Evolutionary conservation across 352 stramenopile genomes (phyloP), one percentile per base, ranked within the genome.

Genomic region (Salisapilia sapeloensis): DNA sequence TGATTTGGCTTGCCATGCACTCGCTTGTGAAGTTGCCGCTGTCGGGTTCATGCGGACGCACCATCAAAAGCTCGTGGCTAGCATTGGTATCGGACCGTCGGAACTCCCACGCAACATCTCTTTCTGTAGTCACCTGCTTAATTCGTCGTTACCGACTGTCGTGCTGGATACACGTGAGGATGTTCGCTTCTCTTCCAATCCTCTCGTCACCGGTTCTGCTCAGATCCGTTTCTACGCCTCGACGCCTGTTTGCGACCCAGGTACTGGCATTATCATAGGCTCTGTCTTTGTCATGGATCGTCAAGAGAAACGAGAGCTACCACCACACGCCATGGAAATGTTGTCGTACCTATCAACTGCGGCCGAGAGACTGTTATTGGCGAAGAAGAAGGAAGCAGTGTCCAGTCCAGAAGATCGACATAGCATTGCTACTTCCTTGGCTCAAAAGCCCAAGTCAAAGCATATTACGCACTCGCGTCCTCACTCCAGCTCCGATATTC

Each of bases 221-320:
- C 53, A 76, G 48, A 92, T 97, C 37, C 71, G 86, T 4, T 97
- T 97, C 48, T 97, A 97, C 49, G 91, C 91, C 6, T 62, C 59
- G 2, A 59, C 59, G 5, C 67, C 71, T 0, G 71, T 87, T 35
- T 72, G 66, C 18, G 65, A 84, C 29, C 59, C 67, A 0, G 48
- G 38, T 8, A 61, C 53, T 0, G 42, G 56, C 7, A 53, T 80
- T 16, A 53, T 84, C 12, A 59, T 89, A 18, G 72, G 72, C 9
- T 81, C 72, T 0, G 65, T 89, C n/a, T 83, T 85, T 38, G 72
- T 78, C 5, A 83, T 89, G 63, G 72, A 89, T 23, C 53, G 59
- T 2, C 50, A 55, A 26, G 43, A 56, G 2, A 82, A 81, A 38
- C 24, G 38, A 0, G 45, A 55, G 13, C 24, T 82, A n/a, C 65